phyloP scores from a whole-genome alignment of 495 filamentous ascomycete genomes.

The Extremus antarcticus region DNA sequence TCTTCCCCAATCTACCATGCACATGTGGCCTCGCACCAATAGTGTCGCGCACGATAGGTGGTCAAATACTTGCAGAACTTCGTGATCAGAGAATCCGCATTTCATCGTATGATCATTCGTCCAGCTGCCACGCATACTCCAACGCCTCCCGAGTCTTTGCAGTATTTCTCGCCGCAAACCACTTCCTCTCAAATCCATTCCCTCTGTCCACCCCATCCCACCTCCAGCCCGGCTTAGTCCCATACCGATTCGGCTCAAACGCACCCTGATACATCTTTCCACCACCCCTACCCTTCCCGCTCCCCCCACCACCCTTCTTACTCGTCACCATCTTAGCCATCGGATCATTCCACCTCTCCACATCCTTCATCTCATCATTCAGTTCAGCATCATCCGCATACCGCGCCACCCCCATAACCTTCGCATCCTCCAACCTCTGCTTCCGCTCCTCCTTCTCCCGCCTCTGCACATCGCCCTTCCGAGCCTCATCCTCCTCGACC shows the following conservation, averaged over 20 bases:
- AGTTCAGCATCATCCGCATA: constrained; percentile 68
- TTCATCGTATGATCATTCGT: constrained; percentile 58
- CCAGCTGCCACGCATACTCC: constrained; percentile 94
- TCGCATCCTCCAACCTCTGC: constrained; percentile 62
- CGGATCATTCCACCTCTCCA: constrained; percentile 85
- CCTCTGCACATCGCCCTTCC: constrained; percentile 77
- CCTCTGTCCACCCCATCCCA: constrained; percentile 97
- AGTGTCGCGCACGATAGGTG: no score
- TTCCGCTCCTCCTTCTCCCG: constrained; percentile 44
- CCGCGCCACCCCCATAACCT: constrained; percentile 67
- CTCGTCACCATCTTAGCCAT: constrained; percentile 66
- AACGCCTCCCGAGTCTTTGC: constrained; percentile 60
- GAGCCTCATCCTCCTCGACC: constrained; percentile 47
- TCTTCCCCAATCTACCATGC: no score
- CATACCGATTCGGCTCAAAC: constrained; percentile 83
- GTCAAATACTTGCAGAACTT: no score
- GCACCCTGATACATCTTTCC: constrained; percentile 70
- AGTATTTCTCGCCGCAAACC: constrained; percentile 77
- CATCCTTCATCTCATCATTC: constrained; percentile 69
- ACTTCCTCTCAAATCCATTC: constrained; percentile 90
- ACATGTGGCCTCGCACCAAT: no score
- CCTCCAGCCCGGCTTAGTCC: constrained; percentile 78
- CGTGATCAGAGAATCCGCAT: no score
- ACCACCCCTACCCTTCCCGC: constrained; percentile 40
- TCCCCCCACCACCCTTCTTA: constrained; percentile 23